Evolutionary conservation across 1,284 basidiomycete genomes (phyloP).

Genomic region (Cryptococcus depauperatus): DNA sequence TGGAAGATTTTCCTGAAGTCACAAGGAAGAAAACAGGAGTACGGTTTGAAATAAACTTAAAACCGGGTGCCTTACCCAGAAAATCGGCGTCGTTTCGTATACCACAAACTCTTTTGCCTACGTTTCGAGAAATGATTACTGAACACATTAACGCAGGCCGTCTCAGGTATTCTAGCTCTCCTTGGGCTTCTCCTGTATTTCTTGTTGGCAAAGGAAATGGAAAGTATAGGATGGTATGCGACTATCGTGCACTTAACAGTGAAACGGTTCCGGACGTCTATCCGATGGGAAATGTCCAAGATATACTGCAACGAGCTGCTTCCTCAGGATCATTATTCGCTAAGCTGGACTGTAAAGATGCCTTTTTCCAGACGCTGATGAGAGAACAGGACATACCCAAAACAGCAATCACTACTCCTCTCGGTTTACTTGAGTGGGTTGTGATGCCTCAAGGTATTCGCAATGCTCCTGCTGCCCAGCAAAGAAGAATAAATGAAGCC

Average conservation of each 20-base stretch:
- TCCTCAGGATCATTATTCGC: not conserved
- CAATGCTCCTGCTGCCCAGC: not conserved
- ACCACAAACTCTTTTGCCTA: no score
- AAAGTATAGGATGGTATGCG: no score
- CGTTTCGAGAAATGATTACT: no score
- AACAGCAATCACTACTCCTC: not conserved
- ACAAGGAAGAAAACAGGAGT: no score
- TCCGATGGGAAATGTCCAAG: not conserved
- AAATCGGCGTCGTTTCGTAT: no score
- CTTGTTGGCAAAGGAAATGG: not conserved
- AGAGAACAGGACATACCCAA: not conserved
- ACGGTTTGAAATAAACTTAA: no score
- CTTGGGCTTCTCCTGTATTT: not conserved
- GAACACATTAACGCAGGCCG: no score
- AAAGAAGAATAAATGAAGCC: not conserved
- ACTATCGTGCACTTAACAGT: not conserved
- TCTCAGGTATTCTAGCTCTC: not conserved
- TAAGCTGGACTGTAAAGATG: not conserved
- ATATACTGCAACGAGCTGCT: not conserved
- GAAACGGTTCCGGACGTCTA: not conserved
- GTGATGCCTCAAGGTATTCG: not conserved
- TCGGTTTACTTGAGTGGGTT: not conserved
- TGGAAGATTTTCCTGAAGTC: no score
- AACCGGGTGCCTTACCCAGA: no score
- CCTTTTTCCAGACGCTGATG: conserved; percentile 1